Conservation (phyloP, 139 green algal genomes). For the Desmodesmus armatus region DNA sequence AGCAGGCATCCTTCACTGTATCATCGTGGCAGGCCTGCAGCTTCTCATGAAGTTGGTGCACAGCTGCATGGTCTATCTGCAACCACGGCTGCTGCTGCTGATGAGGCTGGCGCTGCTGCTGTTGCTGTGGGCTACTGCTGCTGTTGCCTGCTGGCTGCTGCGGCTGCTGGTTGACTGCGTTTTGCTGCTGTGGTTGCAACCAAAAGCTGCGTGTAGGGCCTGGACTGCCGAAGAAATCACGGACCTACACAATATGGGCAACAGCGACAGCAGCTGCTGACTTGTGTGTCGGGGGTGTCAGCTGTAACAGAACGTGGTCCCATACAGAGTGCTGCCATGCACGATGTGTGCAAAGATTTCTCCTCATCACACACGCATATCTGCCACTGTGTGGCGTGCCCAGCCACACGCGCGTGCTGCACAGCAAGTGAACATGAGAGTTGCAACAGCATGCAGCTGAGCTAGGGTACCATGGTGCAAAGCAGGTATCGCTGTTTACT, state of each 20-base stretch:
- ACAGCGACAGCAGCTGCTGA: neutral
- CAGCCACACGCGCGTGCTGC: no score
- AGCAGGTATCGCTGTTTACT: no score
- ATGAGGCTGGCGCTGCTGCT: neutral
- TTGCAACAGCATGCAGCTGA: no score
- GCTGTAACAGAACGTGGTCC: no score
- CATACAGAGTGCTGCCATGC: no score
- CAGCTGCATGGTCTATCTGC: constrained; percentile 27
- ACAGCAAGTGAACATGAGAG: no score
- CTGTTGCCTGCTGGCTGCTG: constrained; percentile 14
- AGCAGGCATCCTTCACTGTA: neutral
- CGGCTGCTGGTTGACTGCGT: neutral
- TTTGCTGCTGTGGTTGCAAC: neutral
- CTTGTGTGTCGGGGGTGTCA: neutral
- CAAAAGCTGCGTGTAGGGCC: constrained; percentile 58
- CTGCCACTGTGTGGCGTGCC: no score
- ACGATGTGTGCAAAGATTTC: constrained; percentile 16
- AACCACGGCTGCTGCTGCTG: constrained; percentile 32
- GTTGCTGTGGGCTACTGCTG: neutral
- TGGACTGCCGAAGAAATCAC: constrained; percentile 52
- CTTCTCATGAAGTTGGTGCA: constrained; percentile 34
- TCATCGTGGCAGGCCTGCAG: constrained; percentile 11
- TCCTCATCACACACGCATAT: no score
- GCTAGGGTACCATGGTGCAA: no score
- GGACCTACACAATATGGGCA: neutral